Evolutionary conservation across 192 early-diverging fungal genomes (phyloP).

Genomic region (Mortierella hygrophila): DNA sequence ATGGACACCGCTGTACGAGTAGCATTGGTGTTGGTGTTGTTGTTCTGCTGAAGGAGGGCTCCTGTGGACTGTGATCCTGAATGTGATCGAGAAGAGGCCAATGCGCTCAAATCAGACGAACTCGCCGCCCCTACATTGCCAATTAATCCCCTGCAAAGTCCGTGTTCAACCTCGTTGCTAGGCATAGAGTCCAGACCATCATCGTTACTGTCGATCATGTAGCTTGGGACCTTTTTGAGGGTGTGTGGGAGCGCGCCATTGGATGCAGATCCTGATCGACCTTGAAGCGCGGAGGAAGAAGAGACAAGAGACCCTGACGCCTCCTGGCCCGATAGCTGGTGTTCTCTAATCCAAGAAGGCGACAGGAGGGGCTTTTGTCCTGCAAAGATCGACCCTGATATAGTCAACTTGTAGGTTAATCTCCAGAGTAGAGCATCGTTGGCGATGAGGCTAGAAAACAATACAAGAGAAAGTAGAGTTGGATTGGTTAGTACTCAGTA

Average conservation of each 20-base stretch:
- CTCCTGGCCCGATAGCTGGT: neutral
- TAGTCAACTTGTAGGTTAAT: conserved; percentile 35
- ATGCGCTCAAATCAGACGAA: neutral
- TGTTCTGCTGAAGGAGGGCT: neutral
- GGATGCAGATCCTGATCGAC: neutral
- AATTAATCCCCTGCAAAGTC: neutral
- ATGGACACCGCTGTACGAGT: neutral
- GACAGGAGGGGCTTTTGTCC: conserved; percentile 24
- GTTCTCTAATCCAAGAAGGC: conserved; percentile 17
- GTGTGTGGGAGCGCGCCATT: neutral
- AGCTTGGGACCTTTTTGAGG: too few relatives aligned
- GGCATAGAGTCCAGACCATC: neutral
- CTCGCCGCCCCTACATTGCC: neutral
- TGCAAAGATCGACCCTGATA: conserved; percentile 49
- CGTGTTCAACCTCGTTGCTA: neutral
- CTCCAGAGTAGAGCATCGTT: conserved; percentile 44
- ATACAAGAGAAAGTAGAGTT: neutral
- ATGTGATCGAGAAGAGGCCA: neutral
- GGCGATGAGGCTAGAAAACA: conserved; percentile 28
- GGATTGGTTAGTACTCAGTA: neutral
- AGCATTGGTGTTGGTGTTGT: neutral
- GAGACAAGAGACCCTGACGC: neutral
- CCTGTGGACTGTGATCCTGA: neutral
- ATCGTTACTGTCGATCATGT: neutral
- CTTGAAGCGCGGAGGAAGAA: neutral